Evolutionary conservation across 768 basidiomycete species (phyloP).

Genomic region (Amanita exitialis): DNA sequence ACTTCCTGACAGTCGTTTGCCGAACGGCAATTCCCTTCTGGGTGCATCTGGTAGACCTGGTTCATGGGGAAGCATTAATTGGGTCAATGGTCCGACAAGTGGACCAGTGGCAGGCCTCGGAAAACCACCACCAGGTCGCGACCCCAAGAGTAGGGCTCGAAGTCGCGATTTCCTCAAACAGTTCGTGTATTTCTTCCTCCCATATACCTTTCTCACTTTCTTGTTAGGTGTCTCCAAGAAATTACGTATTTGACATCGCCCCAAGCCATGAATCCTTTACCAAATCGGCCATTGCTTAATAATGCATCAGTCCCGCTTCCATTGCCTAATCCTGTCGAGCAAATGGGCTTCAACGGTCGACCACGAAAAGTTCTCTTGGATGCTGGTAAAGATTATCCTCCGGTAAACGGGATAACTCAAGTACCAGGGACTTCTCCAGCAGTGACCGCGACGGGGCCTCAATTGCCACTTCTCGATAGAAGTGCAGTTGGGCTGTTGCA

Average conservation of each 20-base stretch:
- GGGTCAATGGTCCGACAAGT: slow-evolving; percentile 33
- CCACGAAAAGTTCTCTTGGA: slow-evolving; percentile 78
- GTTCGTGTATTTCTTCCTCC: slow-evolving; percentile 30
- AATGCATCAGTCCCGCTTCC: slow-evolving; percentile 55
- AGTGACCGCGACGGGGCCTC: slow-evolving; percentile 32
- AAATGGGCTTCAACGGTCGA: slow-evolving; percentile 66
- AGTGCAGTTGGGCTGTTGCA: slow-evolving; percentile 25
- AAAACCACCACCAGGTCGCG: slow-evolving; percentile 72
- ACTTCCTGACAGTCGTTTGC: slow-evolving; percentile 53
- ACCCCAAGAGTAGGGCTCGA: slow-evolving; percentile 91
- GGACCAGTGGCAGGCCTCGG: slow-evolving; percentile 40
- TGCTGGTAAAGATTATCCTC: slow-evolving; percentile 57
- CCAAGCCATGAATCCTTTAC: slow-evolving; percentile 94
- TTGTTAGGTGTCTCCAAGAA: slow-evolving; percentile 84
- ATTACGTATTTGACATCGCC: slow-evolving; percentile 95
- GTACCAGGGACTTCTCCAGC: slow-evolving; percentile 43
- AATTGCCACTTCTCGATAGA: slow-evolving; percentile 41
- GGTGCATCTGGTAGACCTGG: slow-evolving; percentile 39
- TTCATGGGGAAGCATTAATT: slow-evolving; percentile 46
- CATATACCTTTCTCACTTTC: not conserved
- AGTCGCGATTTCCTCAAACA: slow-evolving; percentile 98
- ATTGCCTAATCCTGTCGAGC: slow-evolving; percentile 67
- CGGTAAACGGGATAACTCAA: slow-evolving; percentile 50
- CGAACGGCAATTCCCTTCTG: slow-evolving; percentile 46
- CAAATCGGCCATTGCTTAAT: slow-evolving; percentile 70